Conservation (phyloP, 805 yeast genomes). For the Aciculoconidium aculeatum region DNA sequence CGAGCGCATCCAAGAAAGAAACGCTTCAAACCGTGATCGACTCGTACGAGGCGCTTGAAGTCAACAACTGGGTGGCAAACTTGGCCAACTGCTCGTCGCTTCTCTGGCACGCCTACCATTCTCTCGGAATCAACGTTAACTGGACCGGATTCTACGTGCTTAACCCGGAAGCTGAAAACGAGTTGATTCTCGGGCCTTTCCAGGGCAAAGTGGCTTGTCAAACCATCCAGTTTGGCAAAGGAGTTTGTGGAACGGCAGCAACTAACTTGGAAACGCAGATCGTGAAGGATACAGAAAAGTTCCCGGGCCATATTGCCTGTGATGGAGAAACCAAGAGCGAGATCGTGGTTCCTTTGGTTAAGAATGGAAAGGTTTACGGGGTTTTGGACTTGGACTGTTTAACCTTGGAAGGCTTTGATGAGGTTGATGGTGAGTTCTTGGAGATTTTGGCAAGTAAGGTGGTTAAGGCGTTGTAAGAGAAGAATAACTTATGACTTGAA, state of each 20-base stretch:
- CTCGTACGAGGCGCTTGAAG: constrained; percentile 60
- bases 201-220: constrained; percentile 98
- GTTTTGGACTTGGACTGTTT: constrained; percentile 86
- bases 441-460: constrained; percentile 55
- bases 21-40: constrained; percentile 51
- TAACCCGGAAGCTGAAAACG: constrained; percentile 30
- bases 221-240: constrained; percentile 65
- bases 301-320: constrained; percentile 94
- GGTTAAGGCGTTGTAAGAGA: constrained; percentile 43
- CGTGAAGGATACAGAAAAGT: constrained; percentile 69
- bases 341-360: constrained; percentile 72
- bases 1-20: constrained; percentile 39
- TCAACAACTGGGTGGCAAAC: constrained; percentile 84
- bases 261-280: constrained; percentile 52
- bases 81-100: constrained; percentile 81
- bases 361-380: constrained; percentile 44
- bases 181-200: constrained; percentile 81
- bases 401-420: constrained; percentile 58
- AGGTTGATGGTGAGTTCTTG: constrained; percentile 50
- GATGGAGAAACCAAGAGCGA: constrained; percentile 94
- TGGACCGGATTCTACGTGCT: constrained; percentile 91
- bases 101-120: constrained; percentile 80
- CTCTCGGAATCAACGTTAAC: constrained; percentile 55
- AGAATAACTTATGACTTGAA: too few relatives aligned
- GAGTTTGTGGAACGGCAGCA: constrained; percentile 93